Base-by-base conservation (phyloP, 1,284 basidiomycete species). In the Irpex sp. region DNA sequence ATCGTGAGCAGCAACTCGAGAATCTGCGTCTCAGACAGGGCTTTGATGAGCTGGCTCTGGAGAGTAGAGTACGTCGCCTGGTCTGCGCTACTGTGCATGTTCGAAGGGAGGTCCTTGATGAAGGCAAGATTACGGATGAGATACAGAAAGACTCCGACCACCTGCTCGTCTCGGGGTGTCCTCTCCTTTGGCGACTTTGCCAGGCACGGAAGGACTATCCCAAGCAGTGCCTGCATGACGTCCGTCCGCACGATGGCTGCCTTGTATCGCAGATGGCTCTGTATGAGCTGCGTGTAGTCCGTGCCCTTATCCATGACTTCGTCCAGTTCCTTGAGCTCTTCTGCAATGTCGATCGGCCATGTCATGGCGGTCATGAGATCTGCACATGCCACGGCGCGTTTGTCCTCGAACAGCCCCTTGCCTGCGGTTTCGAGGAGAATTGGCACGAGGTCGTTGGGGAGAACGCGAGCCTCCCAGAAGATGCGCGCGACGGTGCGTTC, bases 361-460 rank as follows among this genome's bases (percentile, higher is more conserved):
- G 94, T 98, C 88, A 98, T 91, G 0, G 94, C 94, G 0, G 93
- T 92, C 69, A 96, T 88, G 28, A 98, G 79, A 72, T 98, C 96
- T 6, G 87, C 90, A 66, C 90, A 92, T 2, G 91, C 86, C 21
- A 97, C 82, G 0, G 93, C 91, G 56, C 94, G 84, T 71, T 92
- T 93, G 78, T 88, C 93, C 71, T 88, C 91, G 55, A 88, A 85
- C 21, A 83, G 77, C 10, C 92, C 91, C 65, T 85, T 84, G 12
- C 88, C 88, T 0, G 90, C 89, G 0, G 90, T 91, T 64, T 86
- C 85, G 58, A 91, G 80, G 19, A 98, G 78, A 60, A 98, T 90
- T 14, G 91, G 90, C 10, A 97, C 77, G 48, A 98, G 79, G 74
- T 98, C 95, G 67, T 93, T 71, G 33, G 83, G 79, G 18, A 97